Percentiles rank a stretch among this genome's conserved stretches.
phyloP scores from a whole-genome alignment of 441 rosid genomes.

The Arabidopsis lyrata region DNA sequence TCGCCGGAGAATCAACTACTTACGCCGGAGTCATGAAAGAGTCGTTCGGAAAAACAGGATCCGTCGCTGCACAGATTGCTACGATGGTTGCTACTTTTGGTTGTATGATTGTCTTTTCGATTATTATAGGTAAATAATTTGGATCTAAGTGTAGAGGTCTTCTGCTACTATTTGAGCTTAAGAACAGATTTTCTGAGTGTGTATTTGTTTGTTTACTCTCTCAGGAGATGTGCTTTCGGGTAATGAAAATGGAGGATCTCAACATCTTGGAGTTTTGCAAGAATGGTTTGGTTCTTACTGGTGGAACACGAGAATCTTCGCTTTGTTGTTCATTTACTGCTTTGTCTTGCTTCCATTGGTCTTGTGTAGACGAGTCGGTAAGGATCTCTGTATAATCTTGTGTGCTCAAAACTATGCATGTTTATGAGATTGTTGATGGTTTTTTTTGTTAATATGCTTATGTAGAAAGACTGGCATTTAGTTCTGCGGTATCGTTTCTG shows the following conservation, averaged over 20 bases:
- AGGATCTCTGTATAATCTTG: constrained; percentile 26
- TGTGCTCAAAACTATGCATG: not conserved
- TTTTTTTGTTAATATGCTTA: constrained; percentile 10
- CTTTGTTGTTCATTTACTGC: constrained; percentile 54
- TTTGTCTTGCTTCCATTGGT: constrained; percentile 78
- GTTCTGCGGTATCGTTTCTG: constrained; percentile 78
- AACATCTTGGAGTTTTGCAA: constrained; percentile 72
- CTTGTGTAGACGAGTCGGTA: constrained; percentile 66
- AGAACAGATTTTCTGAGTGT: constrained; percentile 18
- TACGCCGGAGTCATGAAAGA: constrained; percentile 86
- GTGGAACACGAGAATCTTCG: constrained; percentile 78
- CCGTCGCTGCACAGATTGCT: constrained; percentile 63
- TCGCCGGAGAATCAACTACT: constrained; percentile 61
- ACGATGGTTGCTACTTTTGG: constrained; percentile 79
- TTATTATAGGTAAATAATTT: constrained; percentile 63
- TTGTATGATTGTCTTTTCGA: constrained; percentile 66
- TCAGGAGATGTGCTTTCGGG: constrained; percentile 87
- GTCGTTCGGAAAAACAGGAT: constrained; percentile 68
- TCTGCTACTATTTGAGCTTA: not conserved
- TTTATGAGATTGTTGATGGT: constrained; percentile 16
- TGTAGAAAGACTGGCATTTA: constrained; percentile 72
- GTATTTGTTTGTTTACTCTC: constrained; percentile 5
- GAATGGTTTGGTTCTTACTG: constrained; percentile 84
- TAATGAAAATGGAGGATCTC: constrained; percentile 54
- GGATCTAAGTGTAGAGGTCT: not conserved